These are phyloP conservation scores for Candida caryicola DNA, from an alignment of 805 yeast genomes.

Conservation along the genomic window DNA sequence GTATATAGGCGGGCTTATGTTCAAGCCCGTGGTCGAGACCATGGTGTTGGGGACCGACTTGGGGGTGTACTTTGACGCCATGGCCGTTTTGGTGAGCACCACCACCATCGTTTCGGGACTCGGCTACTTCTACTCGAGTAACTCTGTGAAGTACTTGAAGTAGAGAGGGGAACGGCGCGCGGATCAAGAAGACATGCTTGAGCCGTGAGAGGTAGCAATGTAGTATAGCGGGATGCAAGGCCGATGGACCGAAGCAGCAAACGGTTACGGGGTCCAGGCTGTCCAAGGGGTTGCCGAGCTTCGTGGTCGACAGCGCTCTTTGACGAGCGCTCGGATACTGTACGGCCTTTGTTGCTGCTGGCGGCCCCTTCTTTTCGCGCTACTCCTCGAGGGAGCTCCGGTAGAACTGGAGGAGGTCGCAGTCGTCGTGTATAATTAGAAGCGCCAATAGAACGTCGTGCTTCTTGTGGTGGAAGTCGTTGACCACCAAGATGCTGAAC, in stretches of 20 bases:
- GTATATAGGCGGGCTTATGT: conserved; percentile 58
- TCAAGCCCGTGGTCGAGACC: conserved; percentile 31
- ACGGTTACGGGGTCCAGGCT: too few species aligned
- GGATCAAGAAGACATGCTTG: not conserved
- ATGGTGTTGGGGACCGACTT: conserved; percentile 13
- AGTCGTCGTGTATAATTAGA: conserved; percentile 1
- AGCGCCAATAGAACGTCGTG: not conserved
- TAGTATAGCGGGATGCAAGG: too few species aligned
- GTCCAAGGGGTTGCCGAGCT: too few species aligned
- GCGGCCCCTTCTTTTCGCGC: too few species aligned
- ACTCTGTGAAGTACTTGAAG: conserved; percentile 59
- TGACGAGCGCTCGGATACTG: too few species aligned
- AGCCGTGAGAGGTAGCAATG: too few species aligned
- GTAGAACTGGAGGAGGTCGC: not conserved
- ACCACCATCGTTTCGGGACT: conserved; percentile 80
- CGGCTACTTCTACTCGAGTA: conserved; percentile 67
- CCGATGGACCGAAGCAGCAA: too few species aligned
- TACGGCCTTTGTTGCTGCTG: too few species aligned
- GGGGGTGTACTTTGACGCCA: conserved; percentile 20
- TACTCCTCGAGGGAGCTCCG: not conserved
- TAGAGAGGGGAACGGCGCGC: conserved; percentile 1
- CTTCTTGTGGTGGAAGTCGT: not conserved
- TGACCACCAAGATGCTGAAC: not conserved
- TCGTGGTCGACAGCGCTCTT: too few species aligned
- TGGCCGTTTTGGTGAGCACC: conserved; percentile 31